These are phyloP conservation scores for Paramecium caudatum DNA, from an alignment of 73 alveolate genomes.

Conservation along the genomic window DNA sequence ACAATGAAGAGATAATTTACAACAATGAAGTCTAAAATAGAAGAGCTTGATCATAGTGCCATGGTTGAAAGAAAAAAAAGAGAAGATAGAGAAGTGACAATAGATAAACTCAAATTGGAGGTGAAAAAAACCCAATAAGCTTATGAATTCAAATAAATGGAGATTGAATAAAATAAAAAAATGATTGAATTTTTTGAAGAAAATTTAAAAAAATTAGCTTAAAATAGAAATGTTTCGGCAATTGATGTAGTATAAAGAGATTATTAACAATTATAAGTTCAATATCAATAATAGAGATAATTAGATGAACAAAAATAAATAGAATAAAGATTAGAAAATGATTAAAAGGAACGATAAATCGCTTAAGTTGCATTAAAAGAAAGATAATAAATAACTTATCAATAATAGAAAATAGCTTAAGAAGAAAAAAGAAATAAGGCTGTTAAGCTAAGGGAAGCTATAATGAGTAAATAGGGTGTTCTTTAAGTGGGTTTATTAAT, in stretches of 20 bases:
- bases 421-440: not conserved
- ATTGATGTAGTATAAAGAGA: not conserved
- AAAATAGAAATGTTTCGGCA: not conserved
- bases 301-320: not conserved
- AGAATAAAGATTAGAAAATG: not conserved
- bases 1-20: too few relatives aligned
- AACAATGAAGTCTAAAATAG: not conserved
- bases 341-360: not conserved
- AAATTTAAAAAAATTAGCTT: not conserved
- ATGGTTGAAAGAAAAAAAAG: conserved; percentile 4
- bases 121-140: not conserved
- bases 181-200: not conserved
- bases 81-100: conserved; percentile 3
- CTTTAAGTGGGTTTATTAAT: not conserved
- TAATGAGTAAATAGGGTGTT: not conserved
- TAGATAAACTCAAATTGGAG: not conserved
- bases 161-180: not conserved
- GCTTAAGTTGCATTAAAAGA: not conserved
- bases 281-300: not conserved
- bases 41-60: not conserved
- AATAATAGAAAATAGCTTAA: not conserved
- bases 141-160: not conserved
- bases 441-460: not conserved
- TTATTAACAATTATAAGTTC: not conserved
- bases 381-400: not conserved